phyloP scores from a whole-genome alignment of 345 rosid genomes.

The Limnanthes douglasii region DNA sequence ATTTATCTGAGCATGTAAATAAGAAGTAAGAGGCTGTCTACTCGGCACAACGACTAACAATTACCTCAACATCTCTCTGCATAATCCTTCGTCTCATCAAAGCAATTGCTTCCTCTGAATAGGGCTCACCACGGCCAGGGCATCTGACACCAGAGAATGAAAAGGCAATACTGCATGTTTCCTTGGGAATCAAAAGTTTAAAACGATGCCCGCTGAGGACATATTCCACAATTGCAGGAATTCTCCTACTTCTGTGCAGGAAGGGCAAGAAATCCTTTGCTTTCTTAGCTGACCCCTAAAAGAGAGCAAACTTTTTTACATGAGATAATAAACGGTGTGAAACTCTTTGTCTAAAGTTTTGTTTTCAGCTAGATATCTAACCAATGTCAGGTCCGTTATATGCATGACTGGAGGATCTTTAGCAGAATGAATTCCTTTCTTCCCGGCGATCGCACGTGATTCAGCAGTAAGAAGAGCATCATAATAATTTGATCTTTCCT shows the following conservation, averaged over 20 bases:
- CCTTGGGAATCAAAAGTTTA: conserved; percentile 81
- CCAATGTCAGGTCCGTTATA: conserved; percentile 65
- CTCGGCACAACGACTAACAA: background rate
- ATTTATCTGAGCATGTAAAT: background rate
- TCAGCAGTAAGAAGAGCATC: conserved; percentile 93
- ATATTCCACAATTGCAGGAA: conserved; percentile 86
- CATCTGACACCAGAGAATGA: conserved; percentile 97
- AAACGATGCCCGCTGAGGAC: conserved; percentile 98
- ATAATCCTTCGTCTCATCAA: conserved; percentile 84
- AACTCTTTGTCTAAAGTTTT: background rate
- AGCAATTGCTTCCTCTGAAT: conserved; percentile 86
- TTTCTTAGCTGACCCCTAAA: conserved; percentile 72
- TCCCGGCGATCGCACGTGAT: conserved; percentile 55
- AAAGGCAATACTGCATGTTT: conserved; percentile 90
- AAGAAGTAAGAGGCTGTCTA: background rate
- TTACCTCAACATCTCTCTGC: conserved; percentile 97
- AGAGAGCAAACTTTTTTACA: conserved; percentile 4
- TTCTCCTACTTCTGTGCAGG: conserved; percentile 54
- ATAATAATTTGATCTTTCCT: conserved; percentile 90
- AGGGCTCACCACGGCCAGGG: conserved; percentile 88
- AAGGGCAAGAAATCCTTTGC: conserved; percentile 84
- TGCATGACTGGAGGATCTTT: conserved; percentile 72
- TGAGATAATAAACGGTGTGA: conserved; percentile 4
- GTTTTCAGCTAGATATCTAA: conserved; percentile 14
- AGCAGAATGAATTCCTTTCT: conserved; percentile 74